Evolutionary conservation across 305 asterid genomes (phyloP).

Genomic region (Stenogyne calaminthoides): DNA sequence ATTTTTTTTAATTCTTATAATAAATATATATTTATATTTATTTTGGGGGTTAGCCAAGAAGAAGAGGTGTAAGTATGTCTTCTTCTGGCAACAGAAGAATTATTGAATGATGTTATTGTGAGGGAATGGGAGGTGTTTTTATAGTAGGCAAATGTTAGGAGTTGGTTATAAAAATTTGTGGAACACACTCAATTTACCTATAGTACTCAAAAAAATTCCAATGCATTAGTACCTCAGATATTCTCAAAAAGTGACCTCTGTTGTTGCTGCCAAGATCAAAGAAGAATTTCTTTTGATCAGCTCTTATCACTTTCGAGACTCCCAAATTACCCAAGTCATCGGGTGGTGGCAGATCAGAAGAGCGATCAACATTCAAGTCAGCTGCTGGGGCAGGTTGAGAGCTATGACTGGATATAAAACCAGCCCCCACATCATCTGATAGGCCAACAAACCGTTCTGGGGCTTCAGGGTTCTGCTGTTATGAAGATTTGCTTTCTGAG

Average conservation of each 20-base stretch:
- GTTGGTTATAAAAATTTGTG: background rate
- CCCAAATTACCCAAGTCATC: conserved; percentile 64
- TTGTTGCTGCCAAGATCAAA: conserved; percentile 95
- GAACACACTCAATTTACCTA: background rate
- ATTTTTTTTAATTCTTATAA: background rate
- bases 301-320: conserved; percentile 88
- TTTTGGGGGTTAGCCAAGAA: conserved; percentile 7
- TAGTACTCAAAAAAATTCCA: conserved; percentile 8
- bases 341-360: conserved; percentile 70
- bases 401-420: conserved; percentile 87
- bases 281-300: conserved; percentile 92
- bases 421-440: conserved; percentile 97
- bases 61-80: background rate
- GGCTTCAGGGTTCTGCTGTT: conserved; percentile 67
- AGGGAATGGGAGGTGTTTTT: background rate
- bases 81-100: conserved; percentile 20
- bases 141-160: background rate
- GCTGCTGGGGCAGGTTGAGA: conserved; percentile 66
- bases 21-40: background rate
- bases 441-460: conserved; percentile 77
- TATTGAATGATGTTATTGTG: background rate
- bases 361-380: conserved; percentile 64
- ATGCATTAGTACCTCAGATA: conserved; percentile 70
- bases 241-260: conserved; percentile 89
- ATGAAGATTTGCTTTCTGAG: conserved; percentile 25